A percentile compares a stretch with the other conserved stretches of the same genome.
Conservation (phyloP, 139 green algal species). For the Dunaliella sp. region DNA sequence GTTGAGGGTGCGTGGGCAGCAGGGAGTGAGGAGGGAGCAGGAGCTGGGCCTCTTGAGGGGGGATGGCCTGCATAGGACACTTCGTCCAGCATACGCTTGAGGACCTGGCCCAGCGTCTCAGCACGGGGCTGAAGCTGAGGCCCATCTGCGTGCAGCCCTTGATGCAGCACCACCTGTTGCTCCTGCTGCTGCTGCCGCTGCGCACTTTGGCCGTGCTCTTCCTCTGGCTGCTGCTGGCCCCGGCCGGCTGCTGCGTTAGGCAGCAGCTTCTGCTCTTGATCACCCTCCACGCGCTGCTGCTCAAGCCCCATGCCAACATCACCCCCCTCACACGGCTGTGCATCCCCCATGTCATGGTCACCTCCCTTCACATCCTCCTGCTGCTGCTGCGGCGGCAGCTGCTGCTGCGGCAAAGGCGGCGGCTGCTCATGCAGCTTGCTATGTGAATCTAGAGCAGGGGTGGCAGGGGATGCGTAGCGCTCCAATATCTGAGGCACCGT, state of each 20-base stretch:
- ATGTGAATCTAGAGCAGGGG: neutral
- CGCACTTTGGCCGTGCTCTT: neutral
- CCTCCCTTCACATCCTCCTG: no score
- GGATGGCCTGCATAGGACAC: conserved; percentile 26
- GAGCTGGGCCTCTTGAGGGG: no score
- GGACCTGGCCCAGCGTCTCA: conserved; percentile 56
- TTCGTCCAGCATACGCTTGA: conserved; percentile 59
- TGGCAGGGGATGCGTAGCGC: neutral
- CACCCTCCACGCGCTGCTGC: neutral
- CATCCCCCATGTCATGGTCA: no score
- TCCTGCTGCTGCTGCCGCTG: neutral
- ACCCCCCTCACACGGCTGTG: no score
- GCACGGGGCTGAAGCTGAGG: no score
- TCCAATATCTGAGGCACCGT: neutral
- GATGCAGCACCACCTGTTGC: neutral
- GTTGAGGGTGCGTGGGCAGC: neutral
- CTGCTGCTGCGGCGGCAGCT: no score
- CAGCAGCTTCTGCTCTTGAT: neutral
- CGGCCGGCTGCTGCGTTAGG: no score
- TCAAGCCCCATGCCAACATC: no score
- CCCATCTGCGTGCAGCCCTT: no score
- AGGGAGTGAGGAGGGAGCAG: neutral
- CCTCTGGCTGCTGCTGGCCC: neutral
- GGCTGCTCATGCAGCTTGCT: neutral
- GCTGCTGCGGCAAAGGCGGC: neutral